These are phyloP conservation scores for Phaseolus lunatus DNA, from an alignment of 306 rosid genomes.

Conservation along the genomic window DNA sequence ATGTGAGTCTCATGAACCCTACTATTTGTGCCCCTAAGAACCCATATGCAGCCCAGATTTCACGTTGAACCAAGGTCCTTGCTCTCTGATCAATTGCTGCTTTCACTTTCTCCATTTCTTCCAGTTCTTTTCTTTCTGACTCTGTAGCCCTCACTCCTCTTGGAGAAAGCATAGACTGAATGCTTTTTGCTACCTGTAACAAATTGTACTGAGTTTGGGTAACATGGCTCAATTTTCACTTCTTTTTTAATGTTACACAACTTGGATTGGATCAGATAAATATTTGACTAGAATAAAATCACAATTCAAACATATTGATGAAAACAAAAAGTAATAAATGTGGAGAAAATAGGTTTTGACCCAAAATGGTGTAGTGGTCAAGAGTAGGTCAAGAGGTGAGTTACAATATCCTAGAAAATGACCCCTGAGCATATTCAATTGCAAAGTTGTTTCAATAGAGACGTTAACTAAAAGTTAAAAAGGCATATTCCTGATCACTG, in stretches of 20 bases:
- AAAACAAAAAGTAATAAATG: background rate
- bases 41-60: conserved; percentile 70
- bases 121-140: conserved; percentile 56
- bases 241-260: background rate
- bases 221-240: conserved; percentile 34
- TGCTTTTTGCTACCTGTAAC: conserved; percentile 65
- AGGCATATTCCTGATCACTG: conserved; percentile 1
- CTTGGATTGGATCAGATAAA: background rate
- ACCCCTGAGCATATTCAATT: background rate
- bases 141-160: conserved; percentile 40
- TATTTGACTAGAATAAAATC: conserved; percentile 9
- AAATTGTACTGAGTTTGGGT: conserved; percentile 52
- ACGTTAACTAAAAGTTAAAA: background rate
- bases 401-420: background rate
- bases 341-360: background rate
- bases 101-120: conserved; percentile 68
- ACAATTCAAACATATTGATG: background rate
- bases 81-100: conserved; percentile 61
- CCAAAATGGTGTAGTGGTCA: background rate
- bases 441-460: background rate
- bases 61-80: conserved; percentile 62
- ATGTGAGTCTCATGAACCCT: conserved; percentile 87
- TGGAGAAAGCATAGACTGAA: conserved; percentile 49
- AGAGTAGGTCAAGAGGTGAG: too few relatives aligned
- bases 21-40: conserved; percentile 63